Base-by-base conservation (phyloP, 371 early-diverging fungal species). In the Syncephalastrum monosporum region DNA sequence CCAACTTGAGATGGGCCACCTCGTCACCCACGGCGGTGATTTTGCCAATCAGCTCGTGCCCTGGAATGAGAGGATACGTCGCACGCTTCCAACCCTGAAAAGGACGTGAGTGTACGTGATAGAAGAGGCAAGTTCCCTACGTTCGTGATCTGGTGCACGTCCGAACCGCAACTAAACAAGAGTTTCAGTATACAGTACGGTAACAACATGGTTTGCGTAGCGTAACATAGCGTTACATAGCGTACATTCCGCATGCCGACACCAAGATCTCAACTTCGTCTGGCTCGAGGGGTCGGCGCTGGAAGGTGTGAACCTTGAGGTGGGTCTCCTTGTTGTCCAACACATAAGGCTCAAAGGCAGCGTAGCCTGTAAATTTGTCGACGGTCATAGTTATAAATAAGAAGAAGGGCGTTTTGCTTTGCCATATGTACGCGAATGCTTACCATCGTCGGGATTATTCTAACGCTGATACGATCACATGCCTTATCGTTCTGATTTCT, bases 41-140 rank as follows among this genome's bases (percentile, higher is more conserved):
- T 44, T 63, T 72, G 33, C 90, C 90, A 56, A 91, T 71, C 27
- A 90, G 82, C 67, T 90, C 89, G 64, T 91, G 92, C n/a, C 92
- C 92, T 29, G 83, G 81, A 50, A 91, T 81, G 17, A 83, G 71
- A 2, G 91, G 91, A 51, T 56, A 75, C 1, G 38, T 64, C 12
- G 76, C 70, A 25, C 76, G 56, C 41, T 68, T 64, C 76, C 76
- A 75, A 14, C 76, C 76, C 76, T 75, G 60, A 27, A 16, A 51
- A 42, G 27, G 60, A 53, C 82, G 81, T 68, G 77, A 81, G 55
- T 78, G 57, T 23, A 42, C 7, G 51, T 16, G 33, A 4, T 5
- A 5, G 5, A 7, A 42, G 16, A 17, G 41, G 5, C 27, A 27
- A 38, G 41, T 23, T 12, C 41, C 55, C 47, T 66, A 72, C 66